These are phyloP conservation scores for Iris pallida DNA, from an alignment of 116 monocot genomes.

Conservation along the genomic window DNA sequence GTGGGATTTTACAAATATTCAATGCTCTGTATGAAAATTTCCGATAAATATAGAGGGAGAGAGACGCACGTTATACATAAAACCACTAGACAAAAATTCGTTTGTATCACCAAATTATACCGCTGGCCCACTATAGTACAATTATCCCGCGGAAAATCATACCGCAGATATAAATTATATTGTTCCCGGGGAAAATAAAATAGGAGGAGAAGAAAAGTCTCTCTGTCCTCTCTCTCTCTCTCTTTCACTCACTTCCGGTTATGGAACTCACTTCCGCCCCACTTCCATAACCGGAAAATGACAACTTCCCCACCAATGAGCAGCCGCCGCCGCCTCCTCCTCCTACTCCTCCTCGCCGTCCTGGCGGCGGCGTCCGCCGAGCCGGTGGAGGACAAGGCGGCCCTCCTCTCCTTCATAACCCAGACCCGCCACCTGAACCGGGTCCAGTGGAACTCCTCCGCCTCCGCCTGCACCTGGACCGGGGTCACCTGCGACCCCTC, in stretches of 20 bases:
- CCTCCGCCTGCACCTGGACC: constrained; percentile 64
- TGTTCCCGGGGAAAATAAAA: too few relatives aligned
- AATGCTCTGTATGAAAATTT: too few relatives aligned
- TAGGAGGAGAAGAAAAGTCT: too few relatives aligned
- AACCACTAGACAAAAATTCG: too few relatives aligned
- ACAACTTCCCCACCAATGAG: constrained; percentile 5
- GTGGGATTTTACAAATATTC: too few relatives aligned
- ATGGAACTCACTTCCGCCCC: not conserved
- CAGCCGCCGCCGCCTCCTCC: not conserved
- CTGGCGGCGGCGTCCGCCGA: constrained; percentile 22
- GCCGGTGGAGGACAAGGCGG: constrained; percentile 30
- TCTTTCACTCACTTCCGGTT: not conserved
- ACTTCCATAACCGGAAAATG: constrained; percentile 1
- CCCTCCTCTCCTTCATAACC: constrained; percentile 60
- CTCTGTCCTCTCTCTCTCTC: not conserved
- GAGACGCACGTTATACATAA: too few relatives aligned
- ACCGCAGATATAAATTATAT: too few relatives aligned
- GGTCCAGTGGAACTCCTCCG: constrained; percentile 48
- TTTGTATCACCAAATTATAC: too few relatives aligned
- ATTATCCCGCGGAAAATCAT: too few relatives aligned
- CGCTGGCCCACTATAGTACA: too few relatives aligned
- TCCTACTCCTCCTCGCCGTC: constrained; percentile 7
- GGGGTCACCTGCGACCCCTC: constrained; percentile 68
- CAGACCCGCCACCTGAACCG: constrained; percentile 49
- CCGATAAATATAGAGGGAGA: too few relatives aligned